Base-by-base conservation (phyloP, 441 rosid genomes). In the Jatropha podagrica region DNA sequence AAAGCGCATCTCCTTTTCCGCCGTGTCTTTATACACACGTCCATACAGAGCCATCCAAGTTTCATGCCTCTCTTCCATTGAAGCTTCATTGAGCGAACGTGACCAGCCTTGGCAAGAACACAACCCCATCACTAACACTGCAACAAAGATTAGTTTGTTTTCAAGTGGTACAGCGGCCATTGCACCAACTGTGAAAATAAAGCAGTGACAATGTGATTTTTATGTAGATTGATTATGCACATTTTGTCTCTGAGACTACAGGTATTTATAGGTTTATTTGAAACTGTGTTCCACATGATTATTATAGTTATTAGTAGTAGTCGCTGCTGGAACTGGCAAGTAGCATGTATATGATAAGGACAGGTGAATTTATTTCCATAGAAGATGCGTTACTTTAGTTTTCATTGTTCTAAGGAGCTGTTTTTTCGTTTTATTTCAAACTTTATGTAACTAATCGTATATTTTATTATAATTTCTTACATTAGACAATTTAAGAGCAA, bases 1-100 rank as follows among this genome's bases (percentile, higher is more conserved):
- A 82, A 89, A 85, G 8, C 94, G 87, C 63, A 69, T 83, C 51
- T 65, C 77, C 74, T 84, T 86, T 78, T 88, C 92, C 3, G 26
- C 66, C 1, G 42, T 42, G 55, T 81, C 77, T 9, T 51, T 38
- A 49, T 91, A 87, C 7, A 40, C 71, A 8, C 78, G 82, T 37
- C 88, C 85, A 51, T 80, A 65, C 0, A 42, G 48, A 41, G 69
- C 66, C 89, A 86, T 85, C 96, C 91, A 85, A 74, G 59, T 77
- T 55, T 81, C 76, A 61, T 78, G 79, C 71, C 79, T 86, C 66
- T 77, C 80, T 27, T 40, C 73, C 70, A 82, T 72, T 41, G 81
- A 14, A 9, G 68, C 67, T 62, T 75, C 85, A 10, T 78, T 65
- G 40, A 87, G 42, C 6, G 77, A 65, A 3, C 81, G 83, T 13